These are phyloP conservation scores for Hypoxylon fuscum DNA, from an alignment of 495 filamentous ascomycete species.

Conservation along the genomic window DNA sequence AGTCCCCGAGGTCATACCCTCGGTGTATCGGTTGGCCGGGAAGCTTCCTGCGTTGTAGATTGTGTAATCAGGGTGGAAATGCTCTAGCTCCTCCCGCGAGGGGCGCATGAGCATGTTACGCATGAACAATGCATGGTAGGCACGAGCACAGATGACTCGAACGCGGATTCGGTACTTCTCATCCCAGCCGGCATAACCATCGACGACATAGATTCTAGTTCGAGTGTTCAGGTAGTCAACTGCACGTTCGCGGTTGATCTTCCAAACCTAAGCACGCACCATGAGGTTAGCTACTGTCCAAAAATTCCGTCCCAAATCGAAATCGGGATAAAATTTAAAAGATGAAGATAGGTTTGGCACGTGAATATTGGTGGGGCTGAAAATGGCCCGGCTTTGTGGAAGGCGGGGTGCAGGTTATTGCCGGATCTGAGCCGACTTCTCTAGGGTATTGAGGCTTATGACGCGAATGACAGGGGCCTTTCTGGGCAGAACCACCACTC, in stretches of 20 bases:
- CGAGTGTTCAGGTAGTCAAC: slow-evolving; percentile 99
- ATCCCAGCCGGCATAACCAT: slow-evolving; percentile 98
- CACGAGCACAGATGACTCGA: slow-evolving; percentile 96
- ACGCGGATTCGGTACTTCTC: slow-evolving; percentile 97
- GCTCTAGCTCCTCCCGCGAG: slow-evolving; percentile 83
- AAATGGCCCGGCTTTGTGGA: slow-evolving; percentile 28
- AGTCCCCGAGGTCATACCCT: slow-evolving; percentile 95
- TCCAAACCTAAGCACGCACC: slow-evolving; percentile 80
- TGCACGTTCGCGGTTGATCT: slow-evolving; percentile 98
- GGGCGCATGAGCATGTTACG: slow-evolving; percentile 99
- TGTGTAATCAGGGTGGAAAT: slow-evolving; percentile 98
- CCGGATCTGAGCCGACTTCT: slow-evolving; percentile 34
- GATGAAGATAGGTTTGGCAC: slow-evolving; percentile 36
- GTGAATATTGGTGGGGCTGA: slow-evolving; percentile 34
- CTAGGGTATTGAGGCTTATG: slow-evolving; percentile 33
- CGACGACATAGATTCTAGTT: slow-evolving; percentile 97
- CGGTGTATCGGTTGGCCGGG: slow-evolving; percentile 97
- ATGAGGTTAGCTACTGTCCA: slow-evolving; percentile 21
- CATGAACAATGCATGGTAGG: slow-evolving; percentile 99
- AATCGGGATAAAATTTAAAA: no score
- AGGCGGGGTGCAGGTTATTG: slow-evolving; percentile 49
- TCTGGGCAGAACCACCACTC: slow-evolving; percentile 29
- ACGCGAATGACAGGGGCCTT: slow-evolving; percentile 46
- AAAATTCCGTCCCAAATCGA: slow-evolving; percentile 32
- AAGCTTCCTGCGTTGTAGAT: slow-evolving; percentile 99